These are phyloP conservation scores for Fusarium verrucosum DNA, from an alignment of 2,329 filamentous ascomycete species.

Conservation along the genomic window DNA sequence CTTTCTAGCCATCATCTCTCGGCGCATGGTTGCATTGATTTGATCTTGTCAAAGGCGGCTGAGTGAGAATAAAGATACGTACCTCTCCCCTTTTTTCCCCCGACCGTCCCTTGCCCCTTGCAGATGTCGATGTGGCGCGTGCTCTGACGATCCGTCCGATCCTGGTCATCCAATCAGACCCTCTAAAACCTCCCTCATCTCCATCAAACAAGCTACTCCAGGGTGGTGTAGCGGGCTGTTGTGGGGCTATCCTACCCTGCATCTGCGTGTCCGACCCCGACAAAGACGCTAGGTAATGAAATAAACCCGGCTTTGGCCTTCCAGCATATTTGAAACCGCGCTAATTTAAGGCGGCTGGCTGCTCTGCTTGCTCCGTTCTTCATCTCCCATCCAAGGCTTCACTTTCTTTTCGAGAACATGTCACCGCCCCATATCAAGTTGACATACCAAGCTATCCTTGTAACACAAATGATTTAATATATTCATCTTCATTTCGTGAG, in stretches of 20 bases:
- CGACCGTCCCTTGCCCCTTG: constrained; percentile 14
- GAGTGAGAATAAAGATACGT: constrained; percentile 10
- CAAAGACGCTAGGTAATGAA: constrained; percentile 23
- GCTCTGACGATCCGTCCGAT: constrained; percentile 13
- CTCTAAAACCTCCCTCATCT: not conserved
- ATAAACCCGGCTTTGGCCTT: constrained; percentile 6
- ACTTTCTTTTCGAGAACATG: not conserved
- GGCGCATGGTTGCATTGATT: constrained; percentile 12
- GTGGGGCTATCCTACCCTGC: constrained; percentile 1
- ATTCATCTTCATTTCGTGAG: not conserved
- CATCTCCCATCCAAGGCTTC: constrained; percentile 37
- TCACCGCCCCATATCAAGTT: not conserved
- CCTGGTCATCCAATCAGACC: constrained; percentile 12
- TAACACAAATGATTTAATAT: not conserved
- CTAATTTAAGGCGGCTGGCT: constrained; percentile 34
- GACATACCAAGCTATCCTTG: constrained; percentile 3
- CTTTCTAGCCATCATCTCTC: not conserved
- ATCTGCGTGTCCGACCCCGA: constrained; percentile 7
- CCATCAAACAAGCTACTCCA: constrained; percentile 43
- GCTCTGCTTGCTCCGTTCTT: constrained; percentile 31
- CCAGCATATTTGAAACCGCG: constrained; percentile 40
- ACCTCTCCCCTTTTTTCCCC: constrained; percentile 15
- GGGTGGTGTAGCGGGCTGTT: constrained; percentile 24
- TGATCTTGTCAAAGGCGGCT: not conserved
- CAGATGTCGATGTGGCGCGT: constrained; percentile 27